These are phyloP conservation scores for Trichoderma citrinoviride DNA, from an alignment of 2,329 filamentous ascomycete genomes.

Conservation along the genomic window DNA sequence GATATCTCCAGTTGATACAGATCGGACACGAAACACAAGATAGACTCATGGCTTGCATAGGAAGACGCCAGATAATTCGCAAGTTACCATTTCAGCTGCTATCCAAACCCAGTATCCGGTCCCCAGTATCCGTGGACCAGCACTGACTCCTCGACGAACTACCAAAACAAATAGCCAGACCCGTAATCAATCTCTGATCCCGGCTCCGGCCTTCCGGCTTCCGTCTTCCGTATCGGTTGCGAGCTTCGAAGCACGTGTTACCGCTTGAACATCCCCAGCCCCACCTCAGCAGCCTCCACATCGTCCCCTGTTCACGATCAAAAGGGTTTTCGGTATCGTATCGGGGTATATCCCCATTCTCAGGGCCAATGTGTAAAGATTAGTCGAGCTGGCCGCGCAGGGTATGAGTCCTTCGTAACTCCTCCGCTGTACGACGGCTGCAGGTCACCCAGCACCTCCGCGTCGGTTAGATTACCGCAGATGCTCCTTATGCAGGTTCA, in stretches of 20 bases:
- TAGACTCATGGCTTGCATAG: not conserved
- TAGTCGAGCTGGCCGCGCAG: not conserved
- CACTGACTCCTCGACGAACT: not conserved
- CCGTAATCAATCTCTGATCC: conserved; percentile 5
- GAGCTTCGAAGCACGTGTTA: conserved; percentile 16
- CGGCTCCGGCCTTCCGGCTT: conserved; percentile 1
- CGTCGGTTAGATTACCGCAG: not conserved
- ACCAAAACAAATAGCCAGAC: not conserved
- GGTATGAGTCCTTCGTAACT: not conserved
- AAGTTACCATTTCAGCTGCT: not conserved
- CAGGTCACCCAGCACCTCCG: not conserved
- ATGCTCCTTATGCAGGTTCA: conserved; percentile 8
- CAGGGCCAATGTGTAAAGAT: not conserved
- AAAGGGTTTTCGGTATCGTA: conserved; percentile 9
- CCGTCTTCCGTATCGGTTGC: conserved; percentile 16
- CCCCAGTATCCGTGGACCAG: not conserved
- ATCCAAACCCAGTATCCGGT: not conserved
- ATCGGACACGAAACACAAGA: not conserved
- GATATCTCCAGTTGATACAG: not conserved
- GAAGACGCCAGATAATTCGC: not conserved
- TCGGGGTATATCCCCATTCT: conserved; percentile 11
- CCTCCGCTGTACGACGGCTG: not conserved
- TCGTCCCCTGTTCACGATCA: not conserved
- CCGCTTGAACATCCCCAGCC: not conserved
- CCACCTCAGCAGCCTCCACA: conserved; percentile 14